These are phyloP conservation scores for Fusarium sp. DNA, from an alignment of 2,329 filamentous ascomycete species.

Conservation along the genomic window DNA sequence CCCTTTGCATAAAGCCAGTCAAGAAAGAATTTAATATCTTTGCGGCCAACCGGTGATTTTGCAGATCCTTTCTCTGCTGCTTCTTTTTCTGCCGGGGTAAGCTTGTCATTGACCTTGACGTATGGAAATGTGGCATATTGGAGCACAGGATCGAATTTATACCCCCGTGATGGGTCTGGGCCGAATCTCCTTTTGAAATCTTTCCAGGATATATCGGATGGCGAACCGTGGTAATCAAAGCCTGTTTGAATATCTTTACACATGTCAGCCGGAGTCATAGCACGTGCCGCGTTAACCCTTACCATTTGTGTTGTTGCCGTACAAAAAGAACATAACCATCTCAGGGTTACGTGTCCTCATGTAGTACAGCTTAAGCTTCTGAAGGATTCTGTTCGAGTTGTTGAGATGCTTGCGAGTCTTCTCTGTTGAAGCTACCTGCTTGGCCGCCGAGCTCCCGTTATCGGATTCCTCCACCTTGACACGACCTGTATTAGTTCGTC, in stretches of 20 bases:
- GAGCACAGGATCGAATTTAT: neutral
- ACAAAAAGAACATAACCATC: constrained; percentile 4
- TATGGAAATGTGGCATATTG: constrained; percentile 1
- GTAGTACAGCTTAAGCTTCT: constrained; percentile 1
- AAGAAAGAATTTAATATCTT: constrained; percentile 1
- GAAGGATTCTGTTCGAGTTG: neutral
- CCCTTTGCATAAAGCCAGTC: constrained; percentile 1
- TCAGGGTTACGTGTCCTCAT: neutral
- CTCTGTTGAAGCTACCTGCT: too few relatives aligned
- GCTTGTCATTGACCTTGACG: neutral
- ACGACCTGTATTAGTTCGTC: too few relatives aligned
- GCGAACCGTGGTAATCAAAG: neutral
- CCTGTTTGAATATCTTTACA: neutral
- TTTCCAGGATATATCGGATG: neutral
- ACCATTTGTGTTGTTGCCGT: constrained; percentile 4
- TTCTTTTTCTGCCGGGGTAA: too few relatives aligned
- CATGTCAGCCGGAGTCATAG: rapidly evolving
- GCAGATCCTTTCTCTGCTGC: too few relatives aligned
- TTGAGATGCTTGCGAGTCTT: neutral
- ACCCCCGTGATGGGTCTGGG: neutral
- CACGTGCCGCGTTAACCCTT: neutral
- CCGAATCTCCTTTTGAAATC: neutral
- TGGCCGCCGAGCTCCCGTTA: too few relatives aligned
- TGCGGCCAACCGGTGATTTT: neutral
- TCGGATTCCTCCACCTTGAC: too few relatives aligned